Percentiles rank a stretch among this genome's conserved stretches.
Conservation (phyloP, 2,329 filamentous ascomycete genomes). For the Fusarium agapanthi region DNA sequence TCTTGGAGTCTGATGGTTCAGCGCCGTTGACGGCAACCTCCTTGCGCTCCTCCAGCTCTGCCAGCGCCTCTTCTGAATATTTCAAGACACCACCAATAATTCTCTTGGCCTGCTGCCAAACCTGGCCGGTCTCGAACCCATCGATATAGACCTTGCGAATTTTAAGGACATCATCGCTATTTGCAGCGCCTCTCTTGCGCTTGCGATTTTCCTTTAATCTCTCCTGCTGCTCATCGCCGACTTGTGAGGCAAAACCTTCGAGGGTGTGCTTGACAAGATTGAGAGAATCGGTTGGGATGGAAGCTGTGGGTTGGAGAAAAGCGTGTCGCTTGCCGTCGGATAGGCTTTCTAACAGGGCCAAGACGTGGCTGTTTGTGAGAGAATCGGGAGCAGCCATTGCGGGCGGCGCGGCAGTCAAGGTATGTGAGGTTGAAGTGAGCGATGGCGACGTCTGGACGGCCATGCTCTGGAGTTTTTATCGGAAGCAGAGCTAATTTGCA, state of each 20-base stretch:
- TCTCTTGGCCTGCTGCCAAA: conserved; percentile 92
- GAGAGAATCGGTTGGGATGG: conserved; percentile 74
- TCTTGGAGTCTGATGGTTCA: conserved; percentile 47
- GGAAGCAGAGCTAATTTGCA: conserved; percentile 24
- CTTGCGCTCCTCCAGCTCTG: conserved; percentile 60
- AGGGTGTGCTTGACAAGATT: conserved; percentile 82
- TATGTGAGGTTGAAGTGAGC: conserved; percentile 71
- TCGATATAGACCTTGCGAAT: conserved; percentile 85
- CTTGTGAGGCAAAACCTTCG: conserved; percentile 77
- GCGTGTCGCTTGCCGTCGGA: conserved; percentile 69
- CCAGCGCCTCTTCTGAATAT: conserved; percentile 57
- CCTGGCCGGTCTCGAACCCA: conserved; percentile 86
- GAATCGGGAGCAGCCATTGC: conserved; percentile 53
- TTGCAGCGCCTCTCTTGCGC: conserved; percentile 71
- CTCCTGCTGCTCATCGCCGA: conserved; percentile 76
- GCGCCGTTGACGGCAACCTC: conserved; percentile 52
- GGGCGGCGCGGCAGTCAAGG: conserved; percentile 62
- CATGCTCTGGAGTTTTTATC: conserved; percentile 43
- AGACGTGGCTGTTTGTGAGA: conserved; percentile 48
- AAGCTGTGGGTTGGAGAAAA: conserved; percentile 78
- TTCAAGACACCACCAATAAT: conserved; percentile 71
- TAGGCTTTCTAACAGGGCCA: conserved; percentile 66
- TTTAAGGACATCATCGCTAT: conserved; percentile 68
- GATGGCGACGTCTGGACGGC: conserved; percentile 62
- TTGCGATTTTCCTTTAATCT: conserved; percentile 78